Conservation (phyloP, 2,329 filamentous ascomycete genomes). For the Curvularia lunata region DNA sequence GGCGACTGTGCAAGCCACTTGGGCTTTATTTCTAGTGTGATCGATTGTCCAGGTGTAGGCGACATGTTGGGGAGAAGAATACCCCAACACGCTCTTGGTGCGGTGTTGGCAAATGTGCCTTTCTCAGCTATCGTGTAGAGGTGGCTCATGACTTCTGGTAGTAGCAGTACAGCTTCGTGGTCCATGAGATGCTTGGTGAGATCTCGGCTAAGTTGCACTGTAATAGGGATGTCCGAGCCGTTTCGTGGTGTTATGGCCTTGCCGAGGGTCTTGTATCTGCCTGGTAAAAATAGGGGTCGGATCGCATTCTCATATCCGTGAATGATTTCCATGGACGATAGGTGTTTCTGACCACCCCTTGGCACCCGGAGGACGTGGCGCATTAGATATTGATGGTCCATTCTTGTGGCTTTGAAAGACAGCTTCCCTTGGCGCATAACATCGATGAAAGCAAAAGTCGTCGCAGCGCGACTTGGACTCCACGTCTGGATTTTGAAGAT, state of each 20-base stretch:
- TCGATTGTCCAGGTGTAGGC: conserved; percentile 23
- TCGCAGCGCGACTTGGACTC: conserved; percentile 1
- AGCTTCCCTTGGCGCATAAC: conserved; percentile 8
- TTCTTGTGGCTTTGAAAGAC: conserved; percentile 9
- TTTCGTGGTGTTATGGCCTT: conserved; percentile 5
- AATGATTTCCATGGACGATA: conserved; percentile 33
- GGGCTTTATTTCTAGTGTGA: conserved; percentile 54
- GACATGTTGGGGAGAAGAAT: conserved; percentile 45
- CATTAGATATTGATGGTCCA: conserved; percentile 17
- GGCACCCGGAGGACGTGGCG: conserved; percentile 40
- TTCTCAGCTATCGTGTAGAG: conserved; percentile 16
- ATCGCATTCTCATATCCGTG: conserved; percentile 36
- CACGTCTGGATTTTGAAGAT: conserved; percentile 37
- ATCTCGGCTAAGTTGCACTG: conserved; percentile 10
- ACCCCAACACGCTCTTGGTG: conserved; percentile 20
- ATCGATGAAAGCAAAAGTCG: conserved; percentile 23
- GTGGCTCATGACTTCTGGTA: conserved; percentile 18
- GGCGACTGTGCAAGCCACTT: conserved; percentile 58
- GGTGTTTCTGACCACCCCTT: conserved; percentile 38
- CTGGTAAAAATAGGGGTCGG: conserved; percentile 35
- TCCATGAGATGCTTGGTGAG: conserved; percentile 30
- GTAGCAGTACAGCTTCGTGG: conserved; percentile 24
- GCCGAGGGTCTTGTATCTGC: conserved; percentile 2
- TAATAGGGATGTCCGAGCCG: conserved; percentile 8
- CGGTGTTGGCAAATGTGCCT: conserved; percentile 11